Percentiles rank a stretch among this genome's conserved stretches.
phyloP scores from a whole-genome alignment of 345 rosid genomes.

The Kandelia obovata region DNA sequence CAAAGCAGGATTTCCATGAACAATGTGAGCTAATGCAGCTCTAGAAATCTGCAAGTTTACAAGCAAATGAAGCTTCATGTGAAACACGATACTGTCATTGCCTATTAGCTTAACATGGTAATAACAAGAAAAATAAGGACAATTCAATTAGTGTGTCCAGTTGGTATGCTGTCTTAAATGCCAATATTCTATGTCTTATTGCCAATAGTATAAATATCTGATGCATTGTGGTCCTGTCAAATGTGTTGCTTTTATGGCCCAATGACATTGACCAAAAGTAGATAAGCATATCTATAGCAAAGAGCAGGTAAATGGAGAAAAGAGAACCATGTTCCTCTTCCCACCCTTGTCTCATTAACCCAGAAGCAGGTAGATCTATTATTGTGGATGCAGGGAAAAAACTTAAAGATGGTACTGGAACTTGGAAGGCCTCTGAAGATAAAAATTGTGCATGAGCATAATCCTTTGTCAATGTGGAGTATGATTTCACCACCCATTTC shows the following conservation, averaged over 20 bases:
- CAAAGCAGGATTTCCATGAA: conserved; percentile 48
- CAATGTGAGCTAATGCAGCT: conserved; percentile 46
- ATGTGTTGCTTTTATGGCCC: not conserved
- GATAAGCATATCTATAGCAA: not conserved
- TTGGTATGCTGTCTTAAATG: not conserved
- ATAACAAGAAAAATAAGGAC: conserved; percentile 11
- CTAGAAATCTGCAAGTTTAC: conserved; percentile 53
- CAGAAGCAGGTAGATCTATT: too few relatives aligned
- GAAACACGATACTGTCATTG: not conserved
- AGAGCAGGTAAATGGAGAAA: not conserved
- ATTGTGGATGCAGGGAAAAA: not conserved
- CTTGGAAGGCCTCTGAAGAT: not conserved
- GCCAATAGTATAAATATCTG: not conserved
- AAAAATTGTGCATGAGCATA: too few relatives aligned
- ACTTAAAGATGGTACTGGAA: not conserved
- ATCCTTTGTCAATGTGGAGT: too few relatives aligned
- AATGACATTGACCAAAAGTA: not conserved
- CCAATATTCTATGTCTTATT: not conserved
- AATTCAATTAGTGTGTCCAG: not conserved
- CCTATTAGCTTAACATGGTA: not conserved
- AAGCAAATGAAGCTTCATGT: conserved; percentile 8
- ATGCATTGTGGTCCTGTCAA: not conserved
- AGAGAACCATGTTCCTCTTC: not conserved
- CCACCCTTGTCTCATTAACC: not conserved
- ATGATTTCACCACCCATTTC: too few relatives aligned